Percentiles rank a stretch among this genome's conserved stretches.
phyloP scores from a whole-genome alignment of 2,329 filamentous ascomycete species.

The Claviceps quebecensis region DNA sequence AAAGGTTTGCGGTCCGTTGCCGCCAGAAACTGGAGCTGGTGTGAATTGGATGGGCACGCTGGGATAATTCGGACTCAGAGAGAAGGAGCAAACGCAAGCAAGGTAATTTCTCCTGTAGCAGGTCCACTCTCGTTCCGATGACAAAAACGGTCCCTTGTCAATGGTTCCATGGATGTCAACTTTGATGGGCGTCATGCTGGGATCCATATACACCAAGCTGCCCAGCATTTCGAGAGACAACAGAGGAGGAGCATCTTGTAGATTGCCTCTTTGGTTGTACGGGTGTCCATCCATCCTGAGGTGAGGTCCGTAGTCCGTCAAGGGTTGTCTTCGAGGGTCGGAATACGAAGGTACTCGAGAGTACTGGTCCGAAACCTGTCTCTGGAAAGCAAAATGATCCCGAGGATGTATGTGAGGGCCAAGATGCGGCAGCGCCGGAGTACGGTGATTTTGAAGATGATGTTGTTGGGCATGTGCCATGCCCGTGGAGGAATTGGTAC shows the following conservation, averaged over 20 bases:
- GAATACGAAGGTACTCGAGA: conserved; percentile 39
- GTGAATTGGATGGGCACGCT: conserved; percentile 37
- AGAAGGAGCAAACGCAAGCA: conserved; percentile 67
- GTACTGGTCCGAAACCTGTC: conserved; percentile 34
- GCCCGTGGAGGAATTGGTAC: conserved; percentile 35
- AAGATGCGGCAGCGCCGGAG: conserved; percentile 37
- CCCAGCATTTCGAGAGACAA: conserved; percentile 36
- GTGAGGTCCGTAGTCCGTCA: conserved; percentile 27
- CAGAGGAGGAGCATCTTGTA: conserved; percentile 38
- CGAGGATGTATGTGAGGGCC: conserved; percentile 33
- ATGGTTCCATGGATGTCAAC: conserved; percentile 67
- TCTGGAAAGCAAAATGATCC: conserved; percentile 37
- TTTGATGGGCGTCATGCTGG: conserved; percentile 37
- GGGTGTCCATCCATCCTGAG: conserved; percentile 36
- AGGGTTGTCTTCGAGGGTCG: conserved; percentile 33
- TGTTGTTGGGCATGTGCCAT: conserved; percentile 39
- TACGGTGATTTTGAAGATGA: conserved; percentile 22
- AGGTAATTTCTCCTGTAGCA: conserved; percentile 91
- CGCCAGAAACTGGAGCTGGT: conserved; percentile 11
- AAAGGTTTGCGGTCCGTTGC: conserved; percentile 32
- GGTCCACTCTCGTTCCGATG: conserved; percentile 66
- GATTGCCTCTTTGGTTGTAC: conserved; percentile 18
- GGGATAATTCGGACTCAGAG: conserved; percentile 43
- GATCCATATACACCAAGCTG: conserved; percentile 47
- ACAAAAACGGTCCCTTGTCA: conserved; percentile 78